These are phyloP conservation scores for Myriosclerotinia duriaeana DNA, from an alignment of 2,329 filamentous ascomycete species.

Conservation along the genomic window DNA sequence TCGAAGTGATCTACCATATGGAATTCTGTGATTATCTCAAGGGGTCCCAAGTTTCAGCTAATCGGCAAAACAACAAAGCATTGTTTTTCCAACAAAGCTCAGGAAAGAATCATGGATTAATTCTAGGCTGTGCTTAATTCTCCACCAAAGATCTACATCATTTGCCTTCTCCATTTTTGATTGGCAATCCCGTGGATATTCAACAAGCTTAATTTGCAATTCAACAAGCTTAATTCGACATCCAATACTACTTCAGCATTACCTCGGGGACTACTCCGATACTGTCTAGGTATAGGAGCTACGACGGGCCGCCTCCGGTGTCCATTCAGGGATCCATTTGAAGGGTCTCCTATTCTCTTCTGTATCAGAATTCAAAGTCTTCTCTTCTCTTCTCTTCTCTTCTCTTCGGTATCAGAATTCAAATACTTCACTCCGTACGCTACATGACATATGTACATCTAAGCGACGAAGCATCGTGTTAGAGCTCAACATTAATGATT, in stretches of 20 bases:
- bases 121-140: neutral
- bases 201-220: slow-evolving; percentile 6
- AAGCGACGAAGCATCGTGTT: no score
- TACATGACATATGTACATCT: neutral
- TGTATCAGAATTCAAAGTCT: no score
- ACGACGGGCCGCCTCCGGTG: no score
- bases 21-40: slow-evolving; percentile 11
- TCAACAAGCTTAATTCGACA: neutral
- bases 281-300: no score
- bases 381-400: no score
- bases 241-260: neutral
- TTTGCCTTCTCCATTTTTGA: neutral
- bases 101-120: neutral
- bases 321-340: no score
- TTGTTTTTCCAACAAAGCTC: slow-evolving; percentile 4
- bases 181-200: neutral
- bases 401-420: neutral
- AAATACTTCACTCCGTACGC: neutral
- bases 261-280: neutral
- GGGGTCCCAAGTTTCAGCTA: slow-evolving; percentile 14
- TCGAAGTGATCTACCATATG: slow-evolving; percentile 12
- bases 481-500: neutral
- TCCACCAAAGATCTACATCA: neutral
- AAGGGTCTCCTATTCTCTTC: no score
- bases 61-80: neutral